A percentile compares a stretch with the other conserved stretches of the same genome.
Evolutionary conservation across 108 stramenopile genomes (phyloP).

Genomic region (Mayamaea pseudoterrestris): DNA sequence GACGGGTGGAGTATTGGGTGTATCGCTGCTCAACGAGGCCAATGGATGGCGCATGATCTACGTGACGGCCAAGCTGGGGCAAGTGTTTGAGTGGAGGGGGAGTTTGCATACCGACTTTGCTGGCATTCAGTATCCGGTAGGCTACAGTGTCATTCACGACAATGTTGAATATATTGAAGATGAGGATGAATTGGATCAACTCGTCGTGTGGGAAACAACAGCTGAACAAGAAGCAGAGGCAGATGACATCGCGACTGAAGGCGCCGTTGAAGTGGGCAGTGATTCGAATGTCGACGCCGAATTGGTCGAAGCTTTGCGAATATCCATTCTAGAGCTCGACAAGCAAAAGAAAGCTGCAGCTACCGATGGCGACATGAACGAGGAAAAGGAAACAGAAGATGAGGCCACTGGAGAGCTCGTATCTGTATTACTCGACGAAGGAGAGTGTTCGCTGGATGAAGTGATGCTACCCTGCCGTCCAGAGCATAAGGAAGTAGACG

Average conservation of each 20-base stretch:
- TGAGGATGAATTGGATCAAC: constrained; percentile 38
- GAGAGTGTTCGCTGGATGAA: no score
- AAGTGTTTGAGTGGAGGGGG: constrained; percentile 17
- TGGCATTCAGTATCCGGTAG: constrained; percentile 48
- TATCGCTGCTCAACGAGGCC: constrained; percentile 3
- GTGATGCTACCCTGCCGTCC: no score
- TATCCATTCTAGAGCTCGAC: constrained; percentile 19
- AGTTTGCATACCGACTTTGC: constrained; percentile 34
- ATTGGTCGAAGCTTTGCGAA: constrained; percentile 32
- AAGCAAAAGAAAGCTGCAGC: not conserved
- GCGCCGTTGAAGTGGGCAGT: no score
- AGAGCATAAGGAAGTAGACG: no score
- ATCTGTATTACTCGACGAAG: no score
- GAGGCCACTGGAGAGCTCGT: no score
- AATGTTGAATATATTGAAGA: constrained; percentile 57
- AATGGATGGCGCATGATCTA: constrained; percentile 12
- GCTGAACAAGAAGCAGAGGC: not conserved
- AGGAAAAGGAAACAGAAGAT: no score
- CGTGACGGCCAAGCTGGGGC: constrained; percentile 19
- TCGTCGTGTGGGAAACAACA: constrained; percentile 3
- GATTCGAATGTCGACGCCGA: constrained; percentile 32
- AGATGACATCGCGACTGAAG: not conserved
- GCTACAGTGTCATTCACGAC: constrained; percentile 40
- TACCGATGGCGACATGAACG: constrained; percentile 1
- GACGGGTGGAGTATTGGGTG: constrained; percentile 15